Evolutionary conservation across 2,329 filamentous ascomycete genomes (phyloP).

Genomic region (Tricladium varicosporioides): DNA sequence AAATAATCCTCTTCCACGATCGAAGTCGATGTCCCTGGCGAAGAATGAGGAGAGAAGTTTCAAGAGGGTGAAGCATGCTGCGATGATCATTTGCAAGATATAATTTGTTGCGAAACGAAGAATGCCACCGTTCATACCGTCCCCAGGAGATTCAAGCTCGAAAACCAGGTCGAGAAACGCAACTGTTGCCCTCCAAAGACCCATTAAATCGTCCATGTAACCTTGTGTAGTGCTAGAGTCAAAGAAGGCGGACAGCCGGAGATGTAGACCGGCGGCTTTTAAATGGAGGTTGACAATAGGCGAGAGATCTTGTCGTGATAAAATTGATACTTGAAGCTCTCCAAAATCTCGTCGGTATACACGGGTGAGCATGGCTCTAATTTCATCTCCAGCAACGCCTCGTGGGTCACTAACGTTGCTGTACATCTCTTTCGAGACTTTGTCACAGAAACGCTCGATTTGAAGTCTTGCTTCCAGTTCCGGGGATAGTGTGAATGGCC

Average conservation of each 20-base stretch:
- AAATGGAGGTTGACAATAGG: slow-evolving; percentile 64
- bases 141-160: slow-evolving; percentile 51
- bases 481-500: slow-evolving; percentile 55
- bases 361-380: slow-evolving; percentile 63
- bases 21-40: slow-evolving; percentile 66
- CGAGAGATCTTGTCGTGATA: slow-evolving; percentile 54
- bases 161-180: slow-evolving; percentile 61
- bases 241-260: slow-evolving; percentile 78
- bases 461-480: slow-evolving; percentile 67
- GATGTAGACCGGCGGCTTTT: slow-evolving; percentile 70
- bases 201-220: slow-evolving; percentile 72
- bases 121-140: slow-evolving; percentile 43
- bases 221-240: slow-evolving; percentile 70
- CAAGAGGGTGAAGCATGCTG: slow-evolving; percentile 72
- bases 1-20: slow-evolving; percentile 66
- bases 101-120: slow-evolving; percentile 71
- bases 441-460: slow-evolving; percentile 74
- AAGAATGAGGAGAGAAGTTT: slow-evolving; percentile 80
- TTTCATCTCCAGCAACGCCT: slow-evolving; percentile 65
- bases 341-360: slow-evolving; percentile 64
- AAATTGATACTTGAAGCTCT: slow-evolving; percentile 59
- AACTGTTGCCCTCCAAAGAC: slow-evolving; percentile 70
- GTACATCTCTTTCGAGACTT: slow-evolving; percentile 76
- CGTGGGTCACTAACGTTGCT: slow-evolving; percentile 73
- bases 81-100: slow-evolving; percentile 83